Percentiles rank a stretch among this genome's conserved stretches.
These are phyloP conservation scores for Asterochloris sp. DNA, from an alignment of 139 green algal species.

Conservation along the genomic window DNA sequence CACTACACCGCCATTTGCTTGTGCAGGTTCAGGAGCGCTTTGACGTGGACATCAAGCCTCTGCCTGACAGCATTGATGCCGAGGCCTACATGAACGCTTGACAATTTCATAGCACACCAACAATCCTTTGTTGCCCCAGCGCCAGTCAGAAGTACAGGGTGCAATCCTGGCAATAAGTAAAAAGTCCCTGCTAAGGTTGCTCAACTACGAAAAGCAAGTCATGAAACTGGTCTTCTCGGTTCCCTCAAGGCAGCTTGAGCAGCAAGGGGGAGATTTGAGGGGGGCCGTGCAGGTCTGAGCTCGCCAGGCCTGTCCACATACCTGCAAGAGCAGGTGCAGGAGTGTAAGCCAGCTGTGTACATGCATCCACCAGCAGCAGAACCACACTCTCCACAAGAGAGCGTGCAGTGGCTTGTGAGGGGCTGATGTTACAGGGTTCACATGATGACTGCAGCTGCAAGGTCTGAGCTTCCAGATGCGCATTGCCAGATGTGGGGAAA, in stretches of 20 bases:
- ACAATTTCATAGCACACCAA: too few species aligned
- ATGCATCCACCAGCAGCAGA: background rate
- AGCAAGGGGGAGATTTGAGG: slow-evolving; percentile 34
- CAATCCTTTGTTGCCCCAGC: too few species aligned
- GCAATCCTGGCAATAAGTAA: too few species aligned
- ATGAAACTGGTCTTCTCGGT: background rate
- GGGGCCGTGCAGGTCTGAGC: slow-evolving; percentile 61
- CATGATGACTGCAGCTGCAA: background rate
- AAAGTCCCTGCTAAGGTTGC: too few species aligned
- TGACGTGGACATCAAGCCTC: slow-evolving; percentile 96
- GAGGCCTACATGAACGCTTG: slow-evolving; percentile 52
- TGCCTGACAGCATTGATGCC: slow-evolving; percentile 93
- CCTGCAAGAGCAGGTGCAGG: slow-evolving; percentile 29
- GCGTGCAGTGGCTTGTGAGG: background rate
- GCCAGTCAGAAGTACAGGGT: too few species aligned
- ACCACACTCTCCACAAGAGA: background rate
- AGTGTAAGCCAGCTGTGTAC: background rate
- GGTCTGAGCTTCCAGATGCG: background rate
- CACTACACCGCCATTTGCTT: background rate
- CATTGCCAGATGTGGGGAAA: background rate
- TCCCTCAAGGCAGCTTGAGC: slow-evolving; percentile 30
- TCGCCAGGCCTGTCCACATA: slow-evolving; percentile 85
- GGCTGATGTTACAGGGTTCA: background rate
- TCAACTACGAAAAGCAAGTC: too few species aligned
- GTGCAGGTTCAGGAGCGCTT: slow-evolving; percentile 92